A percentile compares a stretch with the other conserved stretches of the same genome.
These are phyloP conservation scores for Diddensiella transvaalensis DNA, from an alignment of 805 yeast species.

Conservation along the genomic window DNA sequence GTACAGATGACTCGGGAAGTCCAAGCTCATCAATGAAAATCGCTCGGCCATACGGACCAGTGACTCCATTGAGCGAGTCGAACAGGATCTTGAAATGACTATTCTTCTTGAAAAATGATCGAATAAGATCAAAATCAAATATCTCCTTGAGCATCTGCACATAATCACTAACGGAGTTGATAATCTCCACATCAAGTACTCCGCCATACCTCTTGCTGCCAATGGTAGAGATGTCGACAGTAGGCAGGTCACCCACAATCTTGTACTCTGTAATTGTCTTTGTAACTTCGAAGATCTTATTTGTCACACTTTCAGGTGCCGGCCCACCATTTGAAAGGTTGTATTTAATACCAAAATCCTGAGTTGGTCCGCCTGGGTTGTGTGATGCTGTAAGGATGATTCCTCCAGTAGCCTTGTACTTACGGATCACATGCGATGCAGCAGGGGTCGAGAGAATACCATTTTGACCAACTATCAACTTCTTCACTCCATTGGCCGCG, in stretches of 20 bases:
- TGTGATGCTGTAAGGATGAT: slow-evolving; percentile 95
- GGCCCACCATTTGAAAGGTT: slow-evolving; percentile 96
- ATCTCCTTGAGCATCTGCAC: slow-evolving; percentile 75
- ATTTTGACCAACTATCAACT: slow-evolving; percentile 79
- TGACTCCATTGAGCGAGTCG: slow-evolving; percentile 91
- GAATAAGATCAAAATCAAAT: slow-evolving; percentile 82
- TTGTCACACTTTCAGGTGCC: slow-evolving; percentile 92
- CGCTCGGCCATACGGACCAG: slow-evolving; percentile 91
- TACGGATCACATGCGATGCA: slow-evolving; percentile 87
- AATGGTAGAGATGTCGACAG: slow-evolving; percentile 57
- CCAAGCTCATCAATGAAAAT: slow-evolving; percentile 85
- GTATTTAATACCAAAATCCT: slow-evolving; percentile 94
- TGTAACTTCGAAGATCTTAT: slow-evolving; percentile 74
- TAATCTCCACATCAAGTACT: slow-evolving; percentile 70
- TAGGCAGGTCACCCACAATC: slow-evolving; percentile 53
- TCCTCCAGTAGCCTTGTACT: slow-evolving; percentile 75
- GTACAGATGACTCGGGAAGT: slow-evolving; percentile 63
- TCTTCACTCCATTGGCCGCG: slow-evolving; percentile 87
- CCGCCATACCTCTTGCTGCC: slow-evolving; percentile 48
- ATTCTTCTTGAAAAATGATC: slow-evolving; percentile 54
- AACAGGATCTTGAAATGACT: slow-evolving; percentile 70
- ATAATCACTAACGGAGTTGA: slow-evolving; percentile 78
- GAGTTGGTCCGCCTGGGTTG: slow-evolving; percentile 94
- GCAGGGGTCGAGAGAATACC: slow-evolving; percentile 96
- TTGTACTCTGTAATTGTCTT: slow-evolving; percentile 57